A percentile compares a stretch with the other conserved stretches of the same genome.
Conservation (phyloP, 352 stramenopile species). For the Pythium myriotylum region DNA sequence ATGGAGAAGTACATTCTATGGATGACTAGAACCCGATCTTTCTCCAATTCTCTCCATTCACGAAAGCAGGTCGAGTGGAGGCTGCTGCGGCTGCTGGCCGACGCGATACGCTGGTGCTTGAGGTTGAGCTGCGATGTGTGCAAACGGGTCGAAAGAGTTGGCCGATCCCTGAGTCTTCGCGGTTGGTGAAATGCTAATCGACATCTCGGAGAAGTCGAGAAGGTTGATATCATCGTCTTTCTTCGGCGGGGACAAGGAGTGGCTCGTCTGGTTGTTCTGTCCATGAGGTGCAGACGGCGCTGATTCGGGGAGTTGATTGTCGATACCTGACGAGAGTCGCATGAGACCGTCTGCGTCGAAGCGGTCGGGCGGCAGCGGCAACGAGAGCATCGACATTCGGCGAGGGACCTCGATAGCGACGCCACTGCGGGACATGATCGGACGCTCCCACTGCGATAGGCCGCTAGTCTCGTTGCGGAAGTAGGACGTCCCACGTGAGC, state of each 20-base stretch:
- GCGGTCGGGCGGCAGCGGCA: slow-evolving; percentile 18
- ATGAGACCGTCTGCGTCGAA: slow-evolving; percentile 29
- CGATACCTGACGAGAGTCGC: slow-evolving; percentile 14
- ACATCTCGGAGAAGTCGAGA: slow-evolving; percentile 69
- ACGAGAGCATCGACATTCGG: slow-evolving; percentile 20
- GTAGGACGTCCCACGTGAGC: slow-evolving; percentile 70
- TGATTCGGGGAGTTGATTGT: slow-evolving; percentile 19
- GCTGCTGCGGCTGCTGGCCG: slow-evolving; percentile 15
- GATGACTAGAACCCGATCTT: not conserved
- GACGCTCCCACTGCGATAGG: slow-evolving; percentile 78
- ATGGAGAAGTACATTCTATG: no score
- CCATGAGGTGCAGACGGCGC: not conserved
- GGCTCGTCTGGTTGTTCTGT: slow-evolving; percentile 4
- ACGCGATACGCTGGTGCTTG: slow-evolving; percentile 22
- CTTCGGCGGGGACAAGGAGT: slow-evolving; percentile 1
- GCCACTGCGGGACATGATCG: slow-evolving; percentile 58
- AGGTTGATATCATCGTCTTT: slow-evolving; percentile 46
- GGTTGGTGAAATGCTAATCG: slow-evolving; percentile 48
- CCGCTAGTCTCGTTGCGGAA: slow-evolving; percentile 70
- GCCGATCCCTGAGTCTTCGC: slow-evolving; percentile 21
- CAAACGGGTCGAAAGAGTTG: slow-evolving; percentile 48
- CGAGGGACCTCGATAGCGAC: slow-evolving; percentile 33
- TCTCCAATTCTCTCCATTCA: slow-evolving; percentile 6
- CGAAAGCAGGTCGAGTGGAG: slow-evolving; percentile 48
- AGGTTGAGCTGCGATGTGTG: slow-evolving; percentile 20